phyloP scores from a whole-genome alignment of 257 asterid species.

The Solanum okadae region DNA sequence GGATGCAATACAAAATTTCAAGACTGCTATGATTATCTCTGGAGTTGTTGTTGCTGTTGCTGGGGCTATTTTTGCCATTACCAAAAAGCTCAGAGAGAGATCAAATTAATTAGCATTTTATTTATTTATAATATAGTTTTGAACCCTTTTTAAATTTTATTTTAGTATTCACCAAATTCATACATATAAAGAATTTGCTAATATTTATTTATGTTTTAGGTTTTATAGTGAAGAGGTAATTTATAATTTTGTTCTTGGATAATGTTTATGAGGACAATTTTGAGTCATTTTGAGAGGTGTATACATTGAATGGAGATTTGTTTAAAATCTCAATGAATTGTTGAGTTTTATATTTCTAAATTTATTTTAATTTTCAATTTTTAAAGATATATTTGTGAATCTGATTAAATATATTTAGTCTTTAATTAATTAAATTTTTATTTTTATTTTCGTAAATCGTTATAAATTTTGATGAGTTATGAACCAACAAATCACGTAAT shows the following conservation, averaged over 20 bases:
- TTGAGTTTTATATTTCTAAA: neutral
- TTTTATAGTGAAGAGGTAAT: neutral
- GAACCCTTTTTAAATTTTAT: neutral
- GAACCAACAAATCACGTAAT: neutral
- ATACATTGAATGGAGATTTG: neutral
- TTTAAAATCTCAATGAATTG: neutral
- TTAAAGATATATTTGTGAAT: neutral
- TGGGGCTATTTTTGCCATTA: constrained; percentile 65
- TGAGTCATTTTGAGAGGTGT: neutral
- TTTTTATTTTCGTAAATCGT: neutral
- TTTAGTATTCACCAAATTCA: neutral
- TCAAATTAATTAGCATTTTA: constrained; percentile 4
- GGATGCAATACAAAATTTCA: constrained; percentile 49
- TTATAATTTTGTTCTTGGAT: neutral
- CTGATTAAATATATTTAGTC: neutral
- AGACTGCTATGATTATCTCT: constrained; percentile 45
- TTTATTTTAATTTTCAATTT: neutral
- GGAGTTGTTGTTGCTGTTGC: constrained; percentile 59
- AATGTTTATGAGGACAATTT: neutral
- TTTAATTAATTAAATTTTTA: neutral
- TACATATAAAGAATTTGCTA: neutral
- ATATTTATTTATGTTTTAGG: neutral
- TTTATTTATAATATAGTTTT: neutral
- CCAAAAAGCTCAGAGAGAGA: constrained; percentile 60
- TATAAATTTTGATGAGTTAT: neutral